Evolutionary conservation across 495 filamentous ascomycete species (phyloP).

Genomic region (Penicillium goetzii): DNA sequence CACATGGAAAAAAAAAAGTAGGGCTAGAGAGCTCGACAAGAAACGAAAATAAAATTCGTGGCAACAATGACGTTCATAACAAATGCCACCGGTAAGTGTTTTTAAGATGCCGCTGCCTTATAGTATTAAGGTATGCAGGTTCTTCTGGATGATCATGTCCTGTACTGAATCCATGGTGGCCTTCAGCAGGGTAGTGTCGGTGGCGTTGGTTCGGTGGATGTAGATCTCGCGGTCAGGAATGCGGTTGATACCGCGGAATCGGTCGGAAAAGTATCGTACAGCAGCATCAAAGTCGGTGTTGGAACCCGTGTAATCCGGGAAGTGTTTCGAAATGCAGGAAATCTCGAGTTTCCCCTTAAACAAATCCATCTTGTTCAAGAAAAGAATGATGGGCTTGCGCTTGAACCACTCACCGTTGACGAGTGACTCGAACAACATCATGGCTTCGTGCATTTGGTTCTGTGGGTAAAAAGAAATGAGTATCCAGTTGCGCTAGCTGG

Average conservation of each 20-base stretch:
- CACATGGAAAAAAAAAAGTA: slow-evolving; percentile 19
- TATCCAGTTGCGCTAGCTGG: background rate
- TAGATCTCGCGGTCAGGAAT: slow-evolving; percentile 89
- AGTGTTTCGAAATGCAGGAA: slow-evolving; percentile 85
- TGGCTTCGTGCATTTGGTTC: slow-evolving; percentile 99
- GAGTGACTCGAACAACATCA: slow-evolving; percentile 97
- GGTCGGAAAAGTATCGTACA: slow-evolving; percentile 85
- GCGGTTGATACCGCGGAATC: slow-evolving; percentile 84
- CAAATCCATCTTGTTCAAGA: slow-evolving; percentile 98
- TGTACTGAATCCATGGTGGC: slow-evolving; percentile 97
- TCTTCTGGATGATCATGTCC: slow-evolving; percentile 99
- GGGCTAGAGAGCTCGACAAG: slow-evolving; percentile 32
- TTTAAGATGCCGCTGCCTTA: slow-evolving; percentile 51
- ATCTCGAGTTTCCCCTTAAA: slow-evolving; percentile 86
- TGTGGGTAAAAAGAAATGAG: slow-evolving; percentile 33
- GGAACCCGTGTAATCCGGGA: slow-evolving; percentile 82
- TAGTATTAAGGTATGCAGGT: slow-evolving; percentile 91
- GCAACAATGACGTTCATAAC: slow-evolving; percentile 33
- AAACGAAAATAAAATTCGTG: slow-evolving; percentile 30
- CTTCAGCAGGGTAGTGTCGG: slow-evolving; percentile 92
- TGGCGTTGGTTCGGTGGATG: slow-evolving; percentile 91
- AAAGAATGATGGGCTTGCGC: slow-evolving; percentile 92
- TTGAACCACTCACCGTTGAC: slow-evolving; percentile 98
- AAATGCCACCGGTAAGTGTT: slow-evolving; percentile 29
- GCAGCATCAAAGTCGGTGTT: slow-evolving; percentile 61